Conservation (phyloP, 345 rosid species). For the Fremontodendron californicum region DNA sequence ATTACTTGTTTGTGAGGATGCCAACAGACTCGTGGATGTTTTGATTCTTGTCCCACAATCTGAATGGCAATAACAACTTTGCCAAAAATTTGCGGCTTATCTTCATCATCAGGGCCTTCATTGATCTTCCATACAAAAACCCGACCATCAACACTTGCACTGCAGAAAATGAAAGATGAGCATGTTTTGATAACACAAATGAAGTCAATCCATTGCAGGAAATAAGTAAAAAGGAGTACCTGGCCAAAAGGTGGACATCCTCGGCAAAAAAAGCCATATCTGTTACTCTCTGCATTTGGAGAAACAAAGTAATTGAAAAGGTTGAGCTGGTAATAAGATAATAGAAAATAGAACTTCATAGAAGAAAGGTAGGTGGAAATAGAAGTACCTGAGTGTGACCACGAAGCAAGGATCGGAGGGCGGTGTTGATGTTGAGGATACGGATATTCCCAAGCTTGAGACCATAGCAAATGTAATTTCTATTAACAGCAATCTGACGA, state of each 20-base stretch:
- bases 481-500: constrained; percentile 74
- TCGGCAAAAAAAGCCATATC: constrained; percentile 82
- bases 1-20: constrained; percentile 81
- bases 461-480: constrained; percentile 71
- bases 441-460: constrained; percentile 71
- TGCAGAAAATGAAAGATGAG: constrained; percentile 26
- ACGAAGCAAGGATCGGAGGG: constrained; percentile 67
- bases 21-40: constrained; percentile 70
- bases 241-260: constrained; percentile 81
- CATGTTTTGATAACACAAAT: background rate
- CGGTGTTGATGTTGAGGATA: constrained; percentile 68
- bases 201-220: background rate
- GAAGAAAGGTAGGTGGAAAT: background rate
- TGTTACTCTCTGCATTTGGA: constrained; percentile 14
- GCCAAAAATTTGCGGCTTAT: constrained; percentile 65
- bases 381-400: constrained; percentile 58
- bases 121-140: constrained; percentile 60
- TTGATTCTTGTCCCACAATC: constrained; percentile 39
- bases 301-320: background rate
- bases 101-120: constrained; percentile 69
- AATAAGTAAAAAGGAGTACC: constrained; percentile 31
- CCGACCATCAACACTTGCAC: constrained; percentile 63
- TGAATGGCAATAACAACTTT: constrained; percentile 54
- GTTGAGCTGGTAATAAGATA: background rate
- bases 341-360: background rate